Percentiles rank a stretch among this genome's conserved stretches.
Evolutionary conservation across 164 flowering plant genomes (phyloP).

Genomic region (Kingdonia uniflora): DNA sequence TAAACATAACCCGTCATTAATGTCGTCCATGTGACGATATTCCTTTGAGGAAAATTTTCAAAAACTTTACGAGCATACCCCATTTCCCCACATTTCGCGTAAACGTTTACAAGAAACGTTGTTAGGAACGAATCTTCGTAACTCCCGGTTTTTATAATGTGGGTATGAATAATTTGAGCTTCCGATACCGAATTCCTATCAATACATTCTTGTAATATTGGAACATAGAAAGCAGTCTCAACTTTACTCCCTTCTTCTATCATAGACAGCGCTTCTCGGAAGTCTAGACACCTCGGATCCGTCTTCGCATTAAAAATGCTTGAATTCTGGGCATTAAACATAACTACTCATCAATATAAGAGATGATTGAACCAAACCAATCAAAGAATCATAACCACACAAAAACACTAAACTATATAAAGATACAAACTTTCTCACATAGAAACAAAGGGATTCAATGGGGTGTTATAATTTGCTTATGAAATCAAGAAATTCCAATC

Average conservation of each 20-base stretch:
- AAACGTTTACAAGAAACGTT: slow-evolving; percentile 55
- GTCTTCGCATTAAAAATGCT: slow-evolving; percentile 18
- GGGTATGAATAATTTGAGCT: slow-evolving; percentile 44
- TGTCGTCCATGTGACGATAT: slow-evolving; percentile 66
- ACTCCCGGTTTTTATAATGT: slow-evolving; percentile 52
- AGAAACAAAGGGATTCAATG: background rate
- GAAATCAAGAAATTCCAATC: background rate
- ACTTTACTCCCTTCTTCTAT: slow-evolving; percentile 25
- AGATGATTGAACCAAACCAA: slow-evolving; percentile 1
- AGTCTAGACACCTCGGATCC: slow-evolving; percentile 27
- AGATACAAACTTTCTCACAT: too few species aligned
- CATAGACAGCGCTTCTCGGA: slow-evolving; percentile 34
- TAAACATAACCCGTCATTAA: slow-evolving; percentile 65
- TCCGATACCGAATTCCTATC: slow-evolving; percentile 28
- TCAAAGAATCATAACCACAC: background rate
- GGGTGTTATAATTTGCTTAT: too few species aligned
- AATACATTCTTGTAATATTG: slow-evolving; percentile 56
- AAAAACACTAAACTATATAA: background rate
- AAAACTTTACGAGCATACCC: slow-evolving; percentile 50
- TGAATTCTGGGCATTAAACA: slow-evolving; percentile 27
- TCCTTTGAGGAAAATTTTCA: slow-evolving; percentile 39
- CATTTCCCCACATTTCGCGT: slow-evolving; percentile 62
- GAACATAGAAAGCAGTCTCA: slow-evolving; percentile 41
- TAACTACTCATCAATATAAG: slow-evolving; percentile 18
- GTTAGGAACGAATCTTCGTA: slow-evolving; percentile 36